A percentile compares a stretch with the other conserved stretches of the same genome.
Evolutionary conservation across 345 rosid species (phyloP).

Genomic region (Cardamine chenopodiifolia): DNA sequence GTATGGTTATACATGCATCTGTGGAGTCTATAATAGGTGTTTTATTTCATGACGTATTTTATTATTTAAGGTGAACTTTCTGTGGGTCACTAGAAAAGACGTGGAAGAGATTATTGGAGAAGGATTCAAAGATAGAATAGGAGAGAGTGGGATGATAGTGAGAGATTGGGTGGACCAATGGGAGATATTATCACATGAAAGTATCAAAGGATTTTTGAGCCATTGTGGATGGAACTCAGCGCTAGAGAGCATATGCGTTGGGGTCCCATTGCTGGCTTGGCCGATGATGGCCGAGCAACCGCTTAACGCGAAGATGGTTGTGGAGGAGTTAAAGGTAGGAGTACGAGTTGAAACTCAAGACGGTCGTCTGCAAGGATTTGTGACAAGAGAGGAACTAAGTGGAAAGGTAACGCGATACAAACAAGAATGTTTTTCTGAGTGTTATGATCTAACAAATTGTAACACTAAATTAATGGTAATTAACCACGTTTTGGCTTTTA

Average conservation of each 20-base stretch:
- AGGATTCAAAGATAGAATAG: conserved; percentile 54
- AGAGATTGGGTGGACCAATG: conserved; percentile 75
- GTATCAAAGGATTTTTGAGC: conserved; percentile 67
- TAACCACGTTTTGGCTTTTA: neutral
- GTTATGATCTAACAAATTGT: neutral
- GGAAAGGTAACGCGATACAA: conserved; percentile 31
- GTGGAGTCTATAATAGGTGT: neutral
- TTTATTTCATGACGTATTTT: neutral
- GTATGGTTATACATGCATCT: neutral
- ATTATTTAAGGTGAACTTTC: conserved; percentile 45
- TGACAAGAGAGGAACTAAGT: conserved; percentile 50
- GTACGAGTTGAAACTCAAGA: conserved; percentile 56
- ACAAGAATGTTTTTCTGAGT: neutral
- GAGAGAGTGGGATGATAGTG: conserved; percentile 58
- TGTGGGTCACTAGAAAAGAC: conserved; percentile 64
- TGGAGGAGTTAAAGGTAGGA: conserved; percentile 65
- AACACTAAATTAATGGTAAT: neutral
- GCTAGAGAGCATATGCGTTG: conserved; percentile 66
- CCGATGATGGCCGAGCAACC: conserved; percentile 84
- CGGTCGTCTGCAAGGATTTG: conserved; percentile 53
- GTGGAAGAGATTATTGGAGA: conserved; percentile 44
- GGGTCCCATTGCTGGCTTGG: conserved; percentile 81
- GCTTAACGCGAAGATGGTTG: conserved; percentile 61
- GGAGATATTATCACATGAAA: conserved; percentile 57
- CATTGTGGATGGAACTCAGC: conserved; percentile 94